Evolutionary conservation across 768 basidiomycete species (phyloP).

Genomic region (Suillus lakei): DNA sequence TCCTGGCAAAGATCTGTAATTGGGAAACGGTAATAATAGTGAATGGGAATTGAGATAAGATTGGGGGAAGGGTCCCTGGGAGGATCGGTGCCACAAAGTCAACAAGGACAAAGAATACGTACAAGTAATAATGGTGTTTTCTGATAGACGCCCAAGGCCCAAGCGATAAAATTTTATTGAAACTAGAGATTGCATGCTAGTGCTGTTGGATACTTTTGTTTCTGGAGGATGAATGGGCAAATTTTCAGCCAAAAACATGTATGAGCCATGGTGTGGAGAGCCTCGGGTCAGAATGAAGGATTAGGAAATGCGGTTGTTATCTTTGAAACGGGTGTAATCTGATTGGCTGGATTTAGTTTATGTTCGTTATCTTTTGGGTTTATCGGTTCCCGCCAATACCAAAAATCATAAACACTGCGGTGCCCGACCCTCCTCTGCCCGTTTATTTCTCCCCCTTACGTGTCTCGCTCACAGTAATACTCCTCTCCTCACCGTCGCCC

Average conservation of each 20-base stretch:
- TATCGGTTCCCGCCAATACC: slow-evolving; percentile 40
- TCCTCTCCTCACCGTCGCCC: slow-evolving; percentile 6
- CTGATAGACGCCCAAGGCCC: slow-evolving; percentile 30
- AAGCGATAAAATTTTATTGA: slow-evolving; percentile 31
- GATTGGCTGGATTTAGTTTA: slow-evolving; percentile 40
- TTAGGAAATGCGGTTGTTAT: slow-evolving; percentile 14
- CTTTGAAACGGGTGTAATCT: slow-evolving; percentile 37
- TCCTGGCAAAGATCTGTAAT: slow-evolving; percentile 1
- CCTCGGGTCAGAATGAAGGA: neutral
- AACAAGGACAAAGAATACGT: slow-evolving; percentile 24
- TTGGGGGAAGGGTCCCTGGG: slow-evolving; percentile 35
- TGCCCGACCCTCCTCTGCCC: slow-evolving; percentile 27
- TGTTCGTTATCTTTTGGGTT: slow-evolving; percentile 41
- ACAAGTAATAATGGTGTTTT: slow-evolving; percentile 33
- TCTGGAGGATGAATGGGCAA: neutral
- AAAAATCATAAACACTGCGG: slow-evolving; percentile 40
- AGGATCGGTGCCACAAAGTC: slow-evolving; percentile 28
- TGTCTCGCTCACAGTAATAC: slow-evolving; percentile 2
- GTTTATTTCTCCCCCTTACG: slow-evolving; percentile 24
- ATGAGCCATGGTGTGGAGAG: neutral
- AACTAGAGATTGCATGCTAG: neutral
- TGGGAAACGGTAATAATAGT: slow-evolving; percentile 9
- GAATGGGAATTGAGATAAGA: slow-evolving; percentile 11
- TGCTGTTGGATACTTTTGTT: neutral
- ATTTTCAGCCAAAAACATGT: neutral